These are phyloP conservation scores for Cryphonectria parasitica DNA, from an alignment of 2,329 filamentous ascomycete species.

Conservation along the genomic window DNA sequence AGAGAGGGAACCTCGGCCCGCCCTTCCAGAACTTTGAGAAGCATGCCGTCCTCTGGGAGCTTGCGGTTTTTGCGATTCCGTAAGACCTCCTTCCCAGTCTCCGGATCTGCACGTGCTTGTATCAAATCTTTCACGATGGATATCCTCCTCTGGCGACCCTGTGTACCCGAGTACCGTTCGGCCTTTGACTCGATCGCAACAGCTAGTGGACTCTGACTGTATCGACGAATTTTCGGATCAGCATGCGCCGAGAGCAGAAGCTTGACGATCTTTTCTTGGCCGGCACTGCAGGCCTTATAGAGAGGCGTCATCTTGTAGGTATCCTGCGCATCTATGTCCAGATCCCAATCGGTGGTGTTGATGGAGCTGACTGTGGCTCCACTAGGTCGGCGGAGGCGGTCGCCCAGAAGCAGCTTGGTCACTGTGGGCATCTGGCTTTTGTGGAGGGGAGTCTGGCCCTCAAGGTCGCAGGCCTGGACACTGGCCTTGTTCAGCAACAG, in stretches of 20 bases:
- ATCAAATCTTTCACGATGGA: slow-evolving; percentile 11
- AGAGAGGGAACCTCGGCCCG: not conserved
- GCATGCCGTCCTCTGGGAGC: not conserved
- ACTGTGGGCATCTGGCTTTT: slow-evolving; percentile 2
- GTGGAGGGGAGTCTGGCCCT: slow-evolving; percentile 17
- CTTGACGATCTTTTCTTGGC: slow-evolving; percentile 6
- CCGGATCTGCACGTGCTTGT: slow-evolving; percentile 6
- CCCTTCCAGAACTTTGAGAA: slow-evolving; percentile 15
- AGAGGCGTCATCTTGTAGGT: slow-evolving; percentile 15
- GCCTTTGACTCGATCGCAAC: slow-evolving; percentile 18
- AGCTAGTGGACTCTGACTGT: slow-evolving; percentile 11
- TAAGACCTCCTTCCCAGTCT: not conserved
- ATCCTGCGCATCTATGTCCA: slow-evolving; percentile 24
- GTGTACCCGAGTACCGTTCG: not conserved
- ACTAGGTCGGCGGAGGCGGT: slow-evolving; percentile 10
- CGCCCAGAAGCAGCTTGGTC: slow-evolving; percentile 1
- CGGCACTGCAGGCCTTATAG: slow-evolving; percentile 17
- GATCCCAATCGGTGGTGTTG: slow-evolving; percentile 7
- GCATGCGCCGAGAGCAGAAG: slow-evolving; percentile 22
- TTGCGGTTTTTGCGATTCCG: not conserved
- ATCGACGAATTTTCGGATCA: slow-evolving; percentile 9
- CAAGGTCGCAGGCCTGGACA: slow-evolving; percentile 8
- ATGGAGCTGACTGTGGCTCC: not conserved
- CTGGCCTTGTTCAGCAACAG: slow-evolving; percentile 18
- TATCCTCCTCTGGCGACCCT: slow-evolving; percentile 4